A percentile compares a stretch with the other conserved stretches of the same genome.
Evolutionary conservation across 768 basidiomycete genomes (phyloP).

Genomic region (Macrolepiota dolichaula): DNA sequence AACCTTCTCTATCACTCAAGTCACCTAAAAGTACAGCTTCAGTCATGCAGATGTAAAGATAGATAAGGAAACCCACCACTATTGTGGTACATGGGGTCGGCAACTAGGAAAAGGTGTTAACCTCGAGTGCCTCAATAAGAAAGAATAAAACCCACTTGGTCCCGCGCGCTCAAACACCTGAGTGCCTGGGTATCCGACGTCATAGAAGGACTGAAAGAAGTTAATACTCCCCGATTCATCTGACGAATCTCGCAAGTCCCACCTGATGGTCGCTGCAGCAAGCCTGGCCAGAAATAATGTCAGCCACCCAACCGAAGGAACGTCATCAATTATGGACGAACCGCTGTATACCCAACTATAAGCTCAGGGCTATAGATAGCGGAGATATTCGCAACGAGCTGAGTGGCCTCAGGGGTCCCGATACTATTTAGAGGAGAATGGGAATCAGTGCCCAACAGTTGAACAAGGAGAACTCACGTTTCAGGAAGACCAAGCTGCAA

Average conservation of each 20-base stretch:
- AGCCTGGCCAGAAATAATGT: constrained; percentile 34
- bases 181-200: constrained; percentile 82
- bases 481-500: constrained; percentile 80
- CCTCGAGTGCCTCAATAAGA: background rate
- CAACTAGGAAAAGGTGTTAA: constrained; percentile 43
- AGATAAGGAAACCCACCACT: constrained; percentile 43
- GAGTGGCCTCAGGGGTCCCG: constrained; percentile 71
- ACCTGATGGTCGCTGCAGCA: constrained; percentile 95
- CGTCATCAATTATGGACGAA: constrained; percentile 25
- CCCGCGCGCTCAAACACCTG: constrained; percentile 89
- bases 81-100: constrained; percentile 89
- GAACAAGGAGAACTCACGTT: constrained; percentile 37
- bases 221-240: background rate
- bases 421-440: constrained; percentile 44
- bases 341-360: constrained; percentile 61
- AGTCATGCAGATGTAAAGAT: background rate
- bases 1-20: constrained; percentile 73
- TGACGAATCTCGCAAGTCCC: background rate
- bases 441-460: background rate
- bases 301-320: background rate
- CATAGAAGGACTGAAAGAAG: constrained; percentile 62
- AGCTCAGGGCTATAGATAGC: constrained; percentile 80
- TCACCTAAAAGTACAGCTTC: constrained; percentile 48
- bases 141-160: constrained; percentile 41
- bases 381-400: constrained; percentile 74